Conservation (phyloP, 208 protist genomes). For the Leishmania major region DNA sequence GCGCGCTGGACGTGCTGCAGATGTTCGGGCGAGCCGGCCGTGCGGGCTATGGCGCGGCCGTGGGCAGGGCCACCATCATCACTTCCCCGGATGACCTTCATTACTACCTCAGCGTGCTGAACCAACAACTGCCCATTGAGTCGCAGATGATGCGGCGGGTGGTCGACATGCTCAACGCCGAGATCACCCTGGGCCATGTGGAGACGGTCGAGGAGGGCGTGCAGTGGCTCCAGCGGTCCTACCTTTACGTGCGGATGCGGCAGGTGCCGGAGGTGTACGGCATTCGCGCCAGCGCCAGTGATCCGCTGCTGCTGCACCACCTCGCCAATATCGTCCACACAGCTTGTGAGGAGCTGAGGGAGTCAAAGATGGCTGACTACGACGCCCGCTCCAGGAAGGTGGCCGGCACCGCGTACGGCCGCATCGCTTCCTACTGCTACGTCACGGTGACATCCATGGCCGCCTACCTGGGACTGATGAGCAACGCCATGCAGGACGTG, state of each 20-base stretch:
- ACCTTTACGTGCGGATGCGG: constrained; percentile 99
- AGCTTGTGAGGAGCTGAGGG: constrained; percentile 91
- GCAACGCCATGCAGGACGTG: constrained; percentile 96
- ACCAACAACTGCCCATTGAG: constrained; percentile 99
- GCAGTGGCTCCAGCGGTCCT: constrained; percentile 98
- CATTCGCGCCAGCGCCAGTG: constrained; percentile 68
- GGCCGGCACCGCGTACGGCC: constrained; percentile 95
- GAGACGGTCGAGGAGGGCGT: constrained; percentile 94
- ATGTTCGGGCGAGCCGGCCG: constrained; percentile 99
- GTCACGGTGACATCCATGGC: constrained; percentile 95
- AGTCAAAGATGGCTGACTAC: constrained; percentile 94
- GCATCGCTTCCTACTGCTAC: constrained; percentile 99
- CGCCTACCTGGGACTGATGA: constrained; percentile 95
- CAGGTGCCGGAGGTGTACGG: constrained; percentile 96
- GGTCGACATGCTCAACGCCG: constrained; percentile 99
- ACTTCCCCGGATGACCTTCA: constrained; percentile 97
- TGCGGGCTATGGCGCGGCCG: constrained; percentile 91
- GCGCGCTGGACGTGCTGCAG: constrained; percentile 98
- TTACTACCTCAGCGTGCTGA: constrained; percentile 98
- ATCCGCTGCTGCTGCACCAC: constrained; percentile 88
- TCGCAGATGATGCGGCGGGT: constrained; percentile 96
- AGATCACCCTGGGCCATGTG: constrained; percentile 98
- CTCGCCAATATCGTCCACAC: constrained; percentile 96
- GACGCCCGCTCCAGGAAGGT: constrained; percentile 91
- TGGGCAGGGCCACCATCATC: constrained; percentile 97